These are phyloP conservation scores for Erigeron canadensis DNA, from an alignment of 129 eudicot species.

Conservation along the genomic window DNA sequence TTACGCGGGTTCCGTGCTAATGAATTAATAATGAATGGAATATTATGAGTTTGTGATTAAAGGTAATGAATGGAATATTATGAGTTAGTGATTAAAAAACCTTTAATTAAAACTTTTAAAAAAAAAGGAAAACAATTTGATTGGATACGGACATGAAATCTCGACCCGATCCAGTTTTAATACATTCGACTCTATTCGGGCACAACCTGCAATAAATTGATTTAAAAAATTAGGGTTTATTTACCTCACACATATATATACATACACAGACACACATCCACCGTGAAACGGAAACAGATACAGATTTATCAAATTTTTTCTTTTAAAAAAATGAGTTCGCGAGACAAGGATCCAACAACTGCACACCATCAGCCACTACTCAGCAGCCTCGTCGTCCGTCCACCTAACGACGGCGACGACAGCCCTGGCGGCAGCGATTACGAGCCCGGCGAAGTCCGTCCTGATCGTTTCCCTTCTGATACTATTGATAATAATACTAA, in stretches of 20 bases:
- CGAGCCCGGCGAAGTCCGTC: conserved; percentile 97
- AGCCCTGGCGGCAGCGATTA: conserved; percentile 65
- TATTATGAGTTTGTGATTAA: too few species aligned
- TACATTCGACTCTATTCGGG: not conserved
- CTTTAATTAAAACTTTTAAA: too few species aligned
- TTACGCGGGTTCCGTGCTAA: too few species aligned
- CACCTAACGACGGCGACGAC: conserved; percentile 57
- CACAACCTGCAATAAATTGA: not conserved
- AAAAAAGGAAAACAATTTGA: too few species aligned
- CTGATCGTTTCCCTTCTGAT: conserved; percentile 59
- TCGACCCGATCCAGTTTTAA: not conserved
- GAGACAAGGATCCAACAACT: conserved; percentile 56
- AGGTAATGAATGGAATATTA: too few species aligned
- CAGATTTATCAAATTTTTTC: too few species aligned
- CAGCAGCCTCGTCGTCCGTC: conserved; percentile 93
- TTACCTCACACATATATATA: too few species aligned
- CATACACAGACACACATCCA: not conserved
- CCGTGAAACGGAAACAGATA: conserved; percentile 10
- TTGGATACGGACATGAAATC: not conserved
- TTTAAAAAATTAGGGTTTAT: conserved; percentile 23
- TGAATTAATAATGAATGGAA: too few species aligned
- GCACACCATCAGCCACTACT: conserved; percentile 82
- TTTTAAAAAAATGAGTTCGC: conserved; percentile 67
- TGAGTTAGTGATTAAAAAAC: too few species aligned
- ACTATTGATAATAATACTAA: conserved; percentile 35